A percentile compares a stretch with the other conserved stretches of the same genome.
These are phyloP conservation scores for Kodamaea kakaduensis DNA, from an alignment of 805 yeast genomes.

Conservation along the genomic window DNA sequence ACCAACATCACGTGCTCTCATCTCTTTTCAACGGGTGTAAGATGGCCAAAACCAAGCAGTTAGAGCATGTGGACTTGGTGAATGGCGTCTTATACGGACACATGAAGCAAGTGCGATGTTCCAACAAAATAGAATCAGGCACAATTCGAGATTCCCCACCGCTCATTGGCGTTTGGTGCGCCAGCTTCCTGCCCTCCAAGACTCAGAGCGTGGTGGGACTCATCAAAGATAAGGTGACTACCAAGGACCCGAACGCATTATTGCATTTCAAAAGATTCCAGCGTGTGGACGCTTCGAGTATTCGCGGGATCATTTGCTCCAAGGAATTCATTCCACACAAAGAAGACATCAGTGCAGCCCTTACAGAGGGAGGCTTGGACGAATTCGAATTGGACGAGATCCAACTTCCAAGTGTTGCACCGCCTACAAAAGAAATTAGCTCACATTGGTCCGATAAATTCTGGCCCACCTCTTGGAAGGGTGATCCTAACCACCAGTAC, in stretches of 20 bases:
- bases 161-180: conserved; percentile 42
- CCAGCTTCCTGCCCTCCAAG: conserved; percentile 39
- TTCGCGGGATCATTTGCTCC: conserved; percentile 49
- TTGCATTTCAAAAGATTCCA: conserved; percentile 54
- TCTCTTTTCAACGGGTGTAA: neutral
- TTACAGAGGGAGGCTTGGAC: conserved; percentile 10
- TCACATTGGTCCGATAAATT: conserved; percentile 57
- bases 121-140: conserved; percentile 13
- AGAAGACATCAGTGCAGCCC: conserved; percentile 16
- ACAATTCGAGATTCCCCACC: conserved; percentile 23
- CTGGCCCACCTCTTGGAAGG: conserved; percentile 96
- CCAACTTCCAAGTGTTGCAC: conserved; percentile 58
- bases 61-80: conserved; percentile 40
- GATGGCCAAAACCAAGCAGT: conserved; percentile 4
- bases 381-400: conserved; percentile 14
- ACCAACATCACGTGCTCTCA: too few species aligned
- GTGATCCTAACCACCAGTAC: conserved; percentile 75
- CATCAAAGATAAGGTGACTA: conserved; percentile 24
- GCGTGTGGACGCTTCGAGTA: conserved; percentile 23
- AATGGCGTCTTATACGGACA: conserved; percentile 42
- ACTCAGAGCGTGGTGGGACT: conserved; percentile 25
- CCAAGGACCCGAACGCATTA: conserved; percentile 24
- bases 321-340: conserved; percentile 23
- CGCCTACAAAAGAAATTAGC: conserved; percentile 66
- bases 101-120: conserved; percentile 43